Evolutionary conservation across 192 early-diverging fungal genomes (phyloP), one percentile per base, ranked within the genome.

Genomic region (Phlyctochytrium bullatum): DNA sequence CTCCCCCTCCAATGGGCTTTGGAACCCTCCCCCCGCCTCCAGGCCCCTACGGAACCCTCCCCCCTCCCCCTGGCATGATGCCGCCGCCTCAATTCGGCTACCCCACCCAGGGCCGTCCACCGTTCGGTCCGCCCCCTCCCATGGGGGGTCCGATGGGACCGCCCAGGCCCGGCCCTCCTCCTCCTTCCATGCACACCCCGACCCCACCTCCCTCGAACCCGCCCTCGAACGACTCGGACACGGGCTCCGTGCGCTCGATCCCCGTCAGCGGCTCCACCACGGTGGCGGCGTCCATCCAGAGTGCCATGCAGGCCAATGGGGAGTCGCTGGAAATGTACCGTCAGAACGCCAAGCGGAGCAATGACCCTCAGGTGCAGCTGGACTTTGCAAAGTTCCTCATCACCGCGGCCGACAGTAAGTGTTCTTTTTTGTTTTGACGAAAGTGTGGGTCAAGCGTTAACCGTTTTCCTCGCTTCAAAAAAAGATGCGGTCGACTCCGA

Each of bases 351-450:
- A 80, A 78, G 50, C 59, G 64, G 34, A 73, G 70, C 61, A 69
- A 71, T 34, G 94, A 97, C 79, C 89, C 88, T 4, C 77, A 71
- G 2, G 81, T 86, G 28, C 91, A 92, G 74, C 80, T 97, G 33
- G 86, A 88, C 34, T 95, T 95, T 80, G 97, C 90, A 36, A 90
- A 91, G 68, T 92, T 92, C 60, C 71, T 97, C 34, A 86, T 97
- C 27, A 87, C 91, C 57, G 85, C 89, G 2, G 90, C 90, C 1
- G 83, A 87, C 12, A 61, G 63, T 65, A 84, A 20, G 82, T 31
- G 59, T 34, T 28, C 20, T 47, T 24, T 35, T 69, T 30, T 57
- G 20, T 30, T 1, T 1, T 78, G 23, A 29, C 25, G 20, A 20
- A 25, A 1, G 32, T 4, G 30, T n/a, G n/a, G n/a, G n/a, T n/a